Evolutionary conservation across 1,139 yeast species (phyloP), one percentile per base, ranked within the genome.

Genomic region (Nakaseomyces sp.): DNA sequence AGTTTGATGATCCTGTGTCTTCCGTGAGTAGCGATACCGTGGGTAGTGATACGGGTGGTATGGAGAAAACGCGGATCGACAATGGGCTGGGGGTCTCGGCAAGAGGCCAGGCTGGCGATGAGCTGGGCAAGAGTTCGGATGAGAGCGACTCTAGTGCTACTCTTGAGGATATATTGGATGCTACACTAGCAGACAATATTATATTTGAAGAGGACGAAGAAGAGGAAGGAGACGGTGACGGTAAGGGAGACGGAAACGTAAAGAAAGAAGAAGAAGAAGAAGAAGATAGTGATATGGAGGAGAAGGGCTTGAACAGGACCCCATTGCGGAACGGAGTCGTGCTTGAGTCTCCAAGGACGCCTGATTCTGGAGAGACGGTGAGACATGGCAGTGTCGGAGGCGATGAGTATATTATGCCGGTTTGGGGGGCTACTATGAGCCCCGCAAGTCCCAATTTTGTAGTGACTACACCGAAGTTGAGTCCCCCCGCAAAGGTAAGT

Each of bases 161-260:
- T 7, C 13, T 32, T 10, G 36, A 32, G 22, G 36, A 32, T 13
- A 18, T 32, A 18, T n/a, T 32, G 36, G 36, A 32, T 19, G 22
- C 36, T 19, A 32, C 36, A 13, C 13, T 32, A 15, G 36, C 36
- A 5, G 36, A 32, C 36, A 32, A 32, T 24, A 6, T 32, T 32
- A 32, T 32, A 18, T 4, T 32, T n/a, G 36, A 32, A 19, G 36
- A 32, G 9, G 36, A 32, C 36, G 36, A 32, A 18, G 36, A 32
- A 15, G 24, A 18, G 24, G 32, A 29, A 15, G 13, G 13, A 5
- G 30, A n/a, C n/a, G n/a, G n/a, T n/a, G n/a, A n/a, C n/a, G n/a
- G n/a, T n/a, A n/a, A n/a, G n/a, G n/a, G n/a, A n/a, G n/a, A n/a
- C n/a, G n/a, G n/a, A n/a, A n/a, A n/a, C n/a, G n/a, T n/a, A n/a